phyloP scores from a whole-genome alignment of 495 filamentous ascomycete genomes.

The Clohesyomyces aquaticus region DNA sequence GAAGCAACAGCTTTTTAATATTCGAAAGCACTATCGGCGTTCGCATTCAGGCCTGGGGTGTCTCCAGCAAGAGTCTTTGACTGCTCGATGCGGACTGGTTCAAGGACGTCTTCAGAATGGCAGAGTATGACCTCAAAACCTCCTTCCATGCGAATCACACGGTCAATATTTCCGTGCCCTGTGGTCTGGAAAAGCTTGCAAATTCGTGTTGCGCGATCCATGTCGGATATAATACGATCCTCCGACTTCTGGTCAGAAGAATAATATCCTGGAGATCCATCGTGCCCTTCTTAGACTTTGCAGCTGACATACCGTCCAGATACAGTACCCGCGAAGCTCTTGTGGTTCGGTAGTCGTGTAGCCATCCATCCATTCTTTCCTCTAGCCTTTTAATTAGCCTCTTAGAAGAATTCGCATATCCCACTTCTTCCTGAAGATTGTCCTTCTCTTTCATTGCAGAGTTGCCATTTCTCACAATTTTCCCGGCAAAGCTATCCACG shows the following conservation, averaged over 20 bases:
- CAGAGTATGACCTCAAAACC: conserved; percentile 6
- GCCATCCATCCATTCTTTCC: conserved; percentile 8
- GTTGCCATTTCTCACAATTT: no score
- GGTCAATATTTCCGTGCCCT: conserved; percentile 4
- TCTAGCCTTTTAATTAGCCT: no score
- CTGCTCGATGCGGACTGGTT: conserved; percentile 5
- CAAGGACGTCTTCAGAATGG: conserved; percentile 9
- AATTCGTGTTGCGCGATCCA: conserved; percentile 5
- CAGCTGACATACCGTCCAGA: conserved; percentile 9
- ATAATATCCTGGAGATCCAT: conserved; percentile 10
- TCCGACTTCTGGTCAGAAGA: conserved; percentile 9
- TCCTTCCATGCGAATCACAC: conserved; percentile 10
- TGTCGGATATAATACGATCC: conserved; percentile 4
- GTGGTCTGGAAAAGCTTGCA: conserved; percentile 10
- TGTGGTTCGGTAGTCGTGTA: conserved; percentile 8
- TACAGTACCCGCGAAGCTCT: conserved; percentile 6
- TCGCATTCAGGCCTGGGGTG: conserved; percentile 7
- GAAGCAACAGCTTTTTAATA: conserved; percentile 10
- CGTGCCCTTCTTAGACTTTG: conserved; percentile 2
- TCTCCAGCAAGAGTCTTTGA: background rate
- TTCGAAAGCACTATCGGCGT: conserved; percentile 12
- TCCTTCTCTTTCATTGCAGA: no score
- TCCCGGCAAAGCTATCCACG: no score
- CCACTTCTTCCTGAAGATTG: conserved; percentile 1
- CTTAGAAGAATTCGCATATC: conserved; percentile 9